A percentile compares a stretch with the other conserved stretches of the same genome.
Conservation (phyloP, 192 early-diverging fungal species). For the Backusella westeae region DNA sequence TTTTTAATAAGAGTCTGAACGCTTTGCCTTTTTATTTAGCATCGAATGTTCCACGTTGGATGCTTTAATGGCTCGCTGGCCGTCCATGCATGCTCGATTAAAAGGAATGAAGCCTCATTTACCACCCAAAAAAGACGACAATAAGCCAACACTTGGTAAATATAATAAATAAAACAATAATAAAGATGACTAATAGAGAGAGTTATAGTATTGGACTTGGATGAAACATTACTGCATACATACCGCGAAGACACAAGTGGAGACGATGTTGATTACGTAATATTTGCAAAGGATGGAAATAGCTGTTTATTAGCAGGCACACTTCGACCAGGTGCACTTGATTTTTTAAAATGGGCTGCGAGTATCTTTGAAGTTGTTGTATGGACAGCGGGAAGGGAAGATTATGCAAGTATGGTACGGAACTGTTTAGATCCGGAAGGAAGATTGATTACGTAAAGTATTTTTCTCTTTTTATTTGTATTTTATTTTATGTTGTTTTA, state of each 20-base stretch:
- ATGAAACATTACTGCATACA: constrained; percentile 38
- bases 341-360: constrained; percentile 35
- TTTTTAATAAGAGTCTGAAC: not conserved
- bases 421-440: constrained; percentile 30
- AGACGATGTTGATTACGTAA: constrained; percentile 27
- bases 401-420: constrained; percentile 30
- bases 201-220: constrained; percentile 33
- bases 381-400: constrained; percentile 37
- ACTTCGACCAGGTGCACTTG: constrained; percentile 30
- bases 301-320: constrained; percentile 29
- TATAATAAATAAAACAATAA: not conserved
- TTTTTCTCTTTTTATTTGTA: not conserved
- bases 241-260: constrained; percentile 22
- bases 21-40: constrained; percentile 2
- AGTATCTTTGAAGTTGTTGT: constrained; percentile 37
- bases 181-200: not conserved
- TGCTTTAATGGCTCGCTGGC: constrained; percentile 37
- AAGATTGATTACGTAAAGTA: constrained; percentile 30
- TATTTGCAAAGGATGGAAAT: constrained; percentile 27
- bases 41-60: constrained; percentile 34
- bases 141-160: constrained; percentile 35
- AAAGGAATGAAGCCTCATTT: constrained; percentile 33
- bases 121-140: constrained; percentile 34
- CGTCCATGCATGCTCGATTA: constrained; percentile 31
- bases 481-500: constrained; percentile 4